These are phyloP conservation scores for Dactylellina drechsleri DNA, from an alignment of 2,329 filamentous ascomycete species.

Conservation along the genomic window DNA sequence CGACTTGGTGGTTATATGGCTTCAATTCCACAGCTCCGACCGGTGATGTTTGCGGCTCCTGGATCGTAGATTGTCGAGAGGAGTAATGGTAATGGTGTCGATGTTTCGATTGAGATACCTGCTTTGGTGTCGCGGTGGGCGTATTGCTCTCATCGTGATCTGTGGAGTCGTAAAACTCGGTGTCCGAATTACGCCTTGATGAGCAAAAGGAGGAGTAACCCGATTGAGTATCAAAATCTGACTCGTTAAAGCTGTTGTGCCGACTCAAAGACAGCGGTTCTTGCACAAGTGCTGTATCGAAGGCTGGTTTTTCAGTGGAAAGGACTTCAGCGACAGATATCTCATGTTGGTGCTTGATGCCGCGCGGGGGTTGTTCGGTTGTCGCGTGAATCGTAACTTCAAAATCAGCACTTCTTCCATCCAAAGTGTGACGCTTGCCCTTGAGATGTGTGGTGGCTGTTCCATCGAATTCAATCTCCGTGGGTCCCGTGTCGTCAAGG, in stretches of 20 bases:
- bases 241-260: slow-evolving; percentile 62
- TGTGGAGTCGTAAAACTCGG: slow-evolving; percentile 63
- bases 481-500: slow-evolving; percentile 42
- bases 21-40: slow-evolving; percentile 94
- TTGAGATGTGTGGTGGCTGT: slow-evolving; percentile 41
- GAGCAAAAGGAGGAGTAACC: slow-evolving; percentile 44
- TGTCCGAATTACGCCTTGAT: slow-evolving; percentile 61
- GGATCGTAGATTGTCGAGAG: slow-evolving; percentile 50
- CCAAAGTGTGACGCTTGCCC: slow-evolving; percentile 38
- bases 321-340: slow-evolving; percentile 46
- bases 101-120: slow-evolving; percentile 52
- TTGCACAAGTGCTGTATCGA: slow-evolving; percentile 27
- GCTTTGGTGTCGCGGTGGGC: slow-evolving; percentile 59
- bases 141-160: slow-evolving; percentile 58
- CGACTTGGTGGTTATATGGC: slow-evolving; percentile 96
- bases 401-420: slow-evolving; percentile 51
- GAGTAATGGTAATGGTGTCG: slow-evolving; percentile 60
- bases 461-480: slow-evolving; percentile 50
- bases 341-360: slow-evolving; percentile 49
- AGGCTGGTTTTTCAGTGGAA: slow-evolving; percentile 32
- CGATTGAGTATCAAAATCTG: slow-evolving; percentile 61
- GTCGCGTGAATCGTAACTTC: slow-evolving; percentile 43
- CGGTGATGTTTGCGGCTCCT: slow-evolving; percentile 64
- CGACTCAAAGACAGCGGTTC: slow-evolving; percentile 59
- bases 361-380: slow-evolving; percentile 25